Evolutionary conservation across 139 green algal species (phyloP).

Genomic region (Volvox reticuliferus): DNA sequence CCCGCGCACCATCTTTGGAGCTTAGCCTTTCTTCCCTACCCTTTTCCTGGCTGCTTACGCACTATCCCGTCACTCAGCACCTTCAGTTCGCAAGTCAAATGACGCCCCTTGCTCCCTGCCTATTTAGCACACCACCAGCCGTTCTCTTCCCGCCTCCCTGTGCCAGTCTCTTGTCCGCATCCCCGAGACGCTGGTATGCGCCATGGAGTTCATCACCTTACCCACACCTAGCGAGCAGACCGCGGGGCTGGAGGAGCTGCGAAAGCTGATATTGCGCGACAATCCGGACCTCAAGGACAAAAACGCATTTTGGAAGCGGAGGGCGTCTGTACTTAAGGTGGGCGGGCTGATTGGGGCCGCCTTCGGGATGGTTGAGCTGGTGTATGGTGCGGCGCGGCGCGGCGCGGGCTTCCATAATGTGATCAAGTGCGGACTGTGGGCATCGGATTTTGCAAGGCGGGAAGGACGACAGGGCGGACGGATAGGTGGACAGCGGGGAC

Average conservation of each 20-base stretch:
- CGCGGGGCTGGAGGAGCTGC: conserved; percentile 75
- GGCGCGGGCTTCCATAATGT: no score
- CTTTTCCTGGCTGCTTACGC: no score
- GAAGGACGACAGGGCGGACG: no score
- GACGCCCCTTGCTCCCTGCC: neutral
- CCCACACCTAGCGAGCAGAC: conserved; percentile 57
- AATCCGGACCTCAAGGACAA: conserved; percentile 87
- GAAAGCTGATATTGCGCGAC: conserved; percentile 66
- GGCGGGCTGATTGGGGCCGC: neutral
- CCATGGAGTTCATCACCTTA: conserved; percentile 89
- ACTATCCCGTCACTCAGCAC: no score
- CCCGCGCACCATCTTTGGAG: no score
- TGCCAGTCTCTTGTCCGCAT: conserved; percentile 82
- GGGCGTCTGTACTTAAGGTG: conserved; percentile 77
- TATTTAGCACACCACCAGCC: neutral
- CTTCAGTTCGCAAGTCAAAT: no score
- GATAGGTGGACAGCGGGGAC: no score
- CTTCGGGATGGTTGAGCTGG: no score
- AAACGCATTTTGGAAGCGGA: conserved; percentile 83
- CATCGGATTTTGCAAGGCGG: no score
- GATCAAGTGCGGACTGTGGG: no score
- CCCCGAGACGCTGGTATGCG: conserved; percentile 87
- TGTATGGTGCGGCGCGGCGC: no score
- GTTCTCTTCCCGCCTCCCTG: neutral
- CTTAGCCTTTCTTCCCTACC: no score